Conservation (phyloP, 345 rosid species). For the Hevea brasiliensis region DNA sequence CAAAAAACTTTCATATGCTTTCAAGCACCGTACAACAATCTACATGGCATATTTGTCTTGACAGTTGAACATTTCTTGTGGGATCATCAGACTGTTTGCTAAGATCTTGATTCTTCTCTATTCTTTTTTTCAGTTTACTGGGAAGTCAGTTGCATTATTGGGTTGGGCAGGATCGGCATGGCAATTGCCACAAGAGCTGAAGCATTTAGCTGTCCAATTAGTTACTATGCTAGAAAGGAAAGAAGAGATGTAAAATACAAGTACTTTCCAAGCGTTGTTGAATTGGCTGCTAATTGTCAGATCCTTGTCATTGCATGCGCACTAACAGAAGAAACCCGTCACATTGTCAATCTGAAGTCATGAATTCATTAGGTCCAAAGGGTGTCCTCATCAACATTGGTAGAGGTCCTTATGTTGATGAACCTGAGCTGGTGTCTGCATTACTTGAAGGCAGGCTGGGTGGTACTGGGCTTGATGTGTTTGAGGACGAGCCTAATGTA, state of each 20-base stretch:
- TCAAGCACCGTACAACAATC: background rate
- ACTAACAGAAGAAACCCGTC: conserved; percentile 50
- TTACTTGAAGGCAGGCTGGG: conserved; percentile 56
- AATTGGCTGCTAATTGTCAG: conserved; percentile 49
- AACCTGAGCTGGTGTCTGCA: conserved; percentile 62
- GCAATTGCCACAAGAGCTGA: conserved; percentile 62
- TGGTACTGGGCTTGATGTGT: conserved; percentile 69
- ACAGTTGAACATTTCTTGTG: background rate
- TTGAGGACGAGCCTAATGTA: conserved; percentile 53
- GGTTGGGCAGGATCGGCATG: conserved; percentile 56
- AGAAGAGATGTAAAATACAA: conserved; percentile 39
- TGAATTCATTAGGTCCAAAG: conserved; percentile 58
- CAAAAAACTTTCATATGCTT: background rate
- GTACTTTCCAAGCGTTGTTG: conserved; percentile 43
- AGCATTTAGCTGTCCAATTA: conserved; percentile 52
- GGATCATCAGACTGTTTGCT: background rate
- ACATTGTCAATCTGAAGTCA: conserved; percentile 45
- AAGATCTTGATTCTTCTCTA: too few relatives aligned
- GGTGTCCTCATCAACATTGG: conserved; percentile 67
- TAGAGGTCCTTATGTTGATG: conserved; percentile 59
- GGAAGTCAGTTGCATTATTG: conserved; percentile 56
- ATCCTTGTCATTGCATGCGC: conserved; percentile 60
- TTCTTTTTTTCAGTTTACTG: conserved; percentile 49
- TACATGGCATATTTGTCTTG: background rate
- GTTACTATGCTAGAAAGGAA: conserved; percentile 45